Conservation (phyloP, 257 asterid species). For the Nicotiana attenuata region DNA sequence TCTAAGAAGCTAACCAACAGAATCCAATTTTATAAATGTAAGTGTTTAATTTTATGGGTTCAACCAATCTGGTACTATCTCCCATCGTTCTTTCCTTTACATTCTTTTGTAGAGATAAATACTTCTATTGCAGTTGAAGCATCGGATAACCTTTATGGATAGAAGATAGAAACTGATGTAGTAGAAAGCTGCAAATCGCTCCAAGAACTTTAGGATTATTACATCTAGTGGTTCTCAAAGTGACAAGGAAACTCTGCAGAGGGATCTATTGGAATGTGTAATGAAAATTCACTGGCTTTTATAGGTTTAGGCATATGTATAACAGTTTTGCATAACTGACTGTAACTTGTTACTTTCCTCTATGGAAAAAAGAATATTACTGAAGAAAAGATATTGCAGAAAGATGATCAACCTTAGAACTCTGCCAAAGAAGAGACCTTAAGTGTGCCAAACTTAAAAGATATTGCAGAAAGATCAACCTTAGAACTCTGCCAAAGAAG, state of each 20-base stretch:
- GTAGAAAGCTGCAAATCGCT: not conserved
- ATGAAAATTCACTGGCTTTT: not conserved
- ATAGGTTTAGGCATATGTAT: not conserved
- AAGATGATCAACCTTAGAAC: not conserved
- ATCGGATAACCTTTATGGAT: not conserved
- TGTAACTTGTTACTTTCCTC: not conserved
- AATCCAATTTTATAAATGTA: not conserved
- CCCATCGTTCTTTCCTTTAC: not conserved
- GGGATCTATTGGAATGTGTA: not conserved
- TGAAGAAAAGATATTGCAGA: not conserved
- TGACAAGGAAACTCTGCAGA: not conserved
- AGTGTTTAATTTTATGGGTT: not conserved
- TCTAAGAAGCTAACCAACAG: not conserved
- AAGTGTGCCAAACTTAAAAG: not conserved
- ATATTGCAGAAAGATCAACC: not conserved
- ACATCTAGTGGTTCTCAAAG: not conserved
- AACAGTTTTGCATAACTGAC: not conserved
- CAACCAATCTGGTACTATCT: not conserved
- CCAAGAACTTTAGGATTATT: not conserved
- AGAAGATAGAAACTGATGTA: not conserved
- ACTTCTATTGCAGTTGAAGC: not conserved
- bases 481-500: no score
- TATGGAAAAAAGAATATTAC: not conserved
- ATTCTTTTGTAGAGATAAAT: not conserved
- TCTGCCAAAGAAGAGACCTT: no score